Percentiles rank a stretch among this genome's conserved stretches.
These are phyloP conservation scores for Phytomonas sp. DNA, from an alignment of 208 protist species.

Conservation along the genomic window DNA sequence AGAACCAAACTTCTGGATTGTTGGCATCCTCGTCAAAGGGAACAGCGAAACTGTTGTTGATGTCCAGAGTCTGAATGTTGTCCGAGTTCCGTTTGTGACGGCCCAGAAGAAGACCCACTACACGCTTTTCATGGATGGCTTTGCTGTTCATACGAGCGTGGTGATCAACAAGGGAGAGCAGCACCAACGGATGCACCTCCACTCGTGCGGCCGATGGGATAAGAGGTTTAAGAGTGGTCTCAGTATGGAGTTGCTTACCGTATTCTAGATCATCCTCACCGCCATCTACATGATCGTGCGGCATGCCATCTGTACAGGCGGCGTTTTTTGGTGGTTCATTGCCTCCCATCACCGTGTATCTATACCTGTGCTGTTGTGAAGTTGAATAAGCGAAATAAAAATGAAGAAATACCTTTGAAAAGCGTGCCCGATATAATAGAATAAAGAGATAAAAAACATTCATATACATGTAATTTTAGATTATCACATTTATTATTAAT, in stretches of 20 bases:
- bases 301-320: background rate
- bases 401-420: background rate
- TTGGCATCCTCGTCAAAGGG: conserved; percentile 99
- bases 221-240: conserved; percentile 19
- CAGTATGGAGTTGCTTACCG: conserved; percentile 16
- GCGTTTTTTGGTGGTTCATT: background rate
- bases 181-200: conserved; percentile 97
- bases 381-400: background rate
- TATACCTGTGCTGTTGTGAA: conserved; percentile 7
- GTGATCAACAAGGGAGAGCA: conserved; percentile 99
- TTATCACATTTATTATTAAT: background rate
- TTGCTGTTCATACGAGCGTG: conserved; percentile 95
- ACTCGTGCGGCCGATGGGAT: conserved; percentile 71
- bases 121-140: conserved; percentile 89
- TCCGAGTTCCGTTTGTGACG: conserved; percentile 42
- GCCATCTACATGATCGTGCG: background rate
- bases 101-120: conserved; percentile 96
- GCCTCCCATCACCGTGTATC: background rate
- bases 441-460: background rate
- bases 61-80: conserved; percentile 69
- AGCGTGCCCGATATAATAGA: background rate
- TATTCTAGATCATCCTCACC: conserved; percentile 14
- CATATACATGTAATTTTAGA: background rate
- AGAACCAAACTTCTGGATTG: conserved; percentile 97
- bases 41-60: conserved; percentile 98